Conservation (phyloP, 768 basidiomycete species). For the Udeniomyces megalosporus region DNA sequence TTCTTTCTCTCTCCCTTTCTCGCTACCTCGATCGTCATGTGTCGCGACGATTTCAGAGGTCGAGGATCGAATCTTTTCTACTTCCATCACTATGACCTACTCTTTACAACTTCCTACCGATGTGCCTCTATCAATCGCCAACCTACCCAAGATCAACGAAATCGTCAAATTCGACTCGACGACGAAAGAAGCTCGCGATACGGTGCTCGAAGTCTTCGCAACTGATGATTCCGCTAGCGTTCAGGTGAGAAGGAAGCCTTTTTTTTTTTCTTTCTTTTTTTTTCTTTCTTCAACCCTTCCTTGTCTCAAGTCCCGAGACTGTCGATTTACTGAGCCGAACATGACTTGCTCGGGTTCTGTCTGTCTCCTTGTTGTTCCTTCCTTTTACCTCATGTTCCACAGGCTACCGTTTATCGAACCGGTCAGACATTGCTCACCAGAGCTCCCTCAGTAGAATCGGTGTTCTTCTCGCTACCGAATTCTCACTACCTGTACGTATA, state of each 20-base stretch:
- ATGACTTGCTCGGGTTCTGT: neutral
- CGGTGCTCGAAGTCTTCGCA: constrained; percentile 69
- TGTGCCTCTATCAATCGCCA: constrained; percentile 24
- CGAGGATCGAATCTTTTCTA: constrained; percentile 77
- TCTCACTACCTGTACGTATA: constrained; percentile 17
- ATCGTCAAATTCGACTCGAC: constrained; percentile 33
- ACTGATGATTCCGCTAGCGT: constrained; percentile 79
- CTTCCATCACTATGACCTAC: constrained; percentile 63
- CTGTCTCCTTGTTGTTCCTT: too few relatives aligned
- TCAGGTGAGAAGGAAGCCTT: constrained; percentile 41
- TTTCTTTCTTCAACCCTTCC: neutral
- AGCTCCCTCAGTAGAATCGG: constrained; percentile 43
- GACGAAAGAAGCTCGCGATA: constrained; percentile 38
- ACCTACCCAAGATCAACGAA: constrained; percentile 26
- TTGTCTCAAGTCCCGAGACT: too few relatives aligned
- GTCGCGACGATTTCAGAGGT: constrained; percentile 40
- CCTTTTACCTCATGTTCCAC: too few relatives aligned
- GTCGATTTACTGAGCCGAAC: too few relatives aligned
- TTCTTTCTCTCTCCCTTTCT: neutral
- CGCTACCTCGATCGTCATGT: neutral
- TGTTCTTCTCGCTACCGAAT: constrained; percentile 68
- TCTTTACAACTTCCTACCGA: constrained; percentile 36
- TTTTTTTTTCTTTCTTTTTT: neutral
- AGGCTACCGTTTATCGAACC: constrained; percentile 91
- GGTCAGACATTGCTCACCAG: constrained; percentile 52